These are phyloP conservation scores for Emergomyces orientalis DNA, from an alignment of 2,329 filamentous ascomycete species.

Conservation along the genomic window DNA sequence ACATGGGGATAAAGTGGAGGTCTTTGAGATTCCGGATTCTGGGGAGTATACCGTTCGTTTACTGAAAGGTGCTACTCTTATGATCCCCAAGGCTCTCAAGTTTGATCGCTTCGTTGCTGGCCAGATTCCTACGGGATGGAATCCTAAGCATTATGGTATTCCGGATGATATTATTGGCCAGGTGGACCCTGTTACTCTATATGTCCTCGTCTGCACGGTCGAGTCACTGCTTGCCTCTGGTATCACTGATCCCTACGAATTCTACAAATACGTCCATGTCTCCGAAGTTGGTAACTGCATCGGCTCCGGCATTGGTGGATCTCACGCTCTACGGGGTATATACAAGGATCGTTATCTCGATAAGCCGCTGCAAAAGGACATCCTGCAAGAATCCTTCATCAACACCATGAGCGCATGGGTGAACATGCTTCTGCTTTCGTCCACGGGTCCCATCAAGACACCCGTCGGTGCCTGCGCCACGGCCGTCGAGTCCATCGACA, in stretches of 20 bases:
- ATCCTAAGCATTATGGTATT: constrained; percentile 90
- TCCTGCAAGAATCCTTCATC: constrained; percentile 98
- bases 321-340: constrained; percentile 87
- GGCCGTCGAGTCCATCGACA: constrained; percentile 92
- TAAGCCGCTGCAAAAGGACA: constrained; percentile 96
- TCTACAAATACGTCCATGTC: constrained; percentile 98
- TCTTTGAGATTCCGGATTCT: constrained; percentile 88
- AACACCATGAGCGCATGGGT: constrained; percentile 99
- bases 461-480: constrained; percentile 96
- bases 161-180: constrained; percentile 97
- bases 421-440: constrained; percentile 96
- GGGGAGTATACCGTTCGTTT: constrained; percentile 91
- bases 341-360: constrained; percentile 96
- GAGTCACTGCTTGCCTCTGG: constrained; percentile 85
- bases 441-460: constrained; percentile 96
- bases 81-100: constrained; percentile 92
- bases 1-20: constrained; percentile 94
- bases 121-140: constrained; percentile 94
- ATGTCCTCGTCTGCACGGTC: constrained; percentile 84
- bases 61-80: constrained; percentile 87
- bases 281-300: constrained; percentile 98
- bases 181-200: constrained; percentile 92
- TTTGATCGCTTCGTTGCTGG: constrained; percentile 97
- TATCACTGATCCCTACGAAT: constrained; percentile 98
- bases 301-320: constrained; percentile 96